Base-by-base conservation (phyloP, 441 rosid genomes). In the Gossypium armourianum region DNA sequence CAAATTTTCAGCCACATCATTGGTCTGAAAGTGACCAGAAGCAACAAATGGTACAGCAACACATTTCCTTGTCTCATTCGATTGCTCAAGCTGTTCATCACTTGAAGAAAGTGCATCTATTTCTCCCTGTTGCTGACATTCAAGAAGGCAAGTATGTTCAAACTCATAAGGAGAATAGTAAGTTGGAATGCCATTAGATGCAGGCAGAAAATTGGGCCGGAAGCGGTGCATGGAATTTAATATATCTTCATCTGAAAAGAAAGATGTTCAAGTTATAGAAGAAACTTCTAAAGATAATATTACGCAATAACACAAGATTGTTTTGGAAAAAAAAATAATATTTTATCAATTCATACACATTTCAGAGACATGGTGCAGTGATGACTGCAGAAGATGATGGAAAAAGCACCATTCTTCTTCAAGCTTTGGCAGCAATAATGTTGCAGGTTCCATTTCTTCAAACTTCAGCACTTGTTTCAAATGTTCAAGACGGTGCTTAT, bases 331-430 rank as follows among this genome's bases (percentile, higher is more conserved):
- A 66, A 7, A 13, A 4, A 29, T 19, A 28, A 68, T 13, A 58
- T 32, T 17, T 29, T 75, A 40, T 56, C 69, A 52, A 75, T 67
- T 49, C 88, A 62, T 85, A 92, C 97, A 91, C 77, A 84, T 80
- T 71, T 91, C 95, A 69, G 88, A 85, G 56, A 88, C 85, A 61
- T 90, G 87, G 75, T 83, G 84, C 36, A 93, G 81, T 2, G 98
- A 86, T 55, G 95, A 86, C 71, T 78, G 93, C 76, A 82, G 68
- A 78, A 91, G 87, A 79, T 88, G 75, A 84, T 93, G 98, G 80
- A 83, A 80, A 68, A 78, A 79, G 83, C 98, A 93, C 97, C 98
- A 93, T 70, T 87, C 91, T 84, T 90, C 88, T 84, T 93, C 98
- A 72, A 86, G 79, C 82, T 78, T 81, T 40, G 86, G 85, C 56